Base-by-base conservation (phyloP, 2,329 filamentous ascomycete genomes). In the Fusarium sp. region DNA sequence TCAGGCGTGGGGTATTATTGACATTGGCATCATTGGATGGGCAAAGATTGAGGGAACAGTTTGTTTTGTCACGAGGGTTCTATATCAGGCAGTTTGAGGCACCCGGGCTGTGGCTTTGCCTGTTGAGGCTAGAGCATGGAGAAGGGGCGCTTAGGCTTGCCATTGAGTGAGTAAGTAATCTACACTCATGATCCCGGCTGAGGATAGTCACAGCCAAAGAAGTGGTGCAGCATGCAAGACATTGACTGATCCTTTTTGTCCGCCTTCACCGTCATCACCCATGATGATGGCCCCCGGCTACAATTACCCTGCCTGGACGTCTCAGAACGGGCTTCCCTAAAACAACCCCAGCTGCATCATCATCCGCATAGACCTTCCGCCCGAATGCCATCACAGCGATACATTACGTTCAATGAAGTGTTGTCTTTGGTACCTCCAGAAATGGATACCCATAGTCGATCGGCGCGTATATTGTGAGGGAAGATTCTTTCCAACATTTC, bases 351-450 rank as follows among this genome's bases (percentile, higher is more conserved):
- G 13, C 59, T 47, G 46, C 44, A 60, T 51, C 38, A 31, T 33
- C 25, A 38, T 42, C 32, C 61, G 65, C 65, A 53, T 67, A 8
- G 53, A 63, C 42, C 35, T 69, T 49, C 63, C 56, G 10, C 3
- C 17, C 21, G 11, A 13, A 42, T 32, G 6, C 19, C 19, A 13
- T 43, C 38, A 41, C 51, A 41, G 39, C 15, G 39, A 45, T 50
- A 36, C 50, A 25, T 44, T 44, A 13, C 21, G 41, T 32, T 7
- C 13, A 38, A 39, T 19, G 10, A 10, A 17, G 9, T 17, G 19
- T 17, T 19, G n/a, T 27, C n/a, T 17, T 57, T 17, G 38, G 39
- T 23, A 3, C 13, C 31, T 35, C 46, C 43, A 48, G 33, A 49
- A 41, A 62, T 57, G 58, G 58, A 49, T 21, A 57, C 13, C 23